phyloP scores from a whole-genome alignment of 305 asterid genomes.

The Plantago coronopus region DNA sequence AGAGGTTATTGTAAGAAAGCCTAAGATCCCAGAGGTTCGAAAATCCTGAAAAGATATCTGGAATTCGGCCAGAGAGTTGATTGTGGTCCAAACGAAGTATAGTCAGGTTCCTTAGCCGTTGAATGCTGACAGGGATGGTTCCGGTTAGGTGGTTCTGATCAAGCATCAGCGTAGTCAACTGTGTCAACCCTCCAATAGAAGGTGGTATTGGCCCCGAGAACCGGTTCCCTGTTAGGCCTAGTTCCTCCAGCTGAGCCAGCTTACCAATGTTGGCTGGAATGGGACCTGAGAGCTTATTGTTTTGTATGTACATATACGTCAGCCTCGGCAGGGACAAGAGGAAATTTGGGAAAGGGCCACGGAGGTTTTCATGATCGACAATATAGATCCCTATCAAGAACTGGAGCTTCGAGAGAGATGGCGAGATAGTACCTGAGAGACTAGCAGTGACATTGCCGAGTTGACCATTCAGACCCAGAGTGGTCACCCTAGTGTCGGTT shows the following conservation, averaged over 20 bases:
- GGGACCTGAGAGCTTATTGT: slow-evolving; percentile 53
- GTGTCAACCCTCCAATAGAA: slow-evolving; percentile 44
- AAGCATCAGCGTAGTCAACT: slow-evolving; percentile 44
- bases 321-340: slow-evolving; percentile 39
- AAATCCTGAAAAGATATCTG: slow-evolving; percentile 47
- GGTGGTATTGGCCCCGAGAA: slow-evolving; percentile 61
- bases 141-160: slow-evolving; percentile 58
- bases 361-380: slow-evolving; percentile 33
- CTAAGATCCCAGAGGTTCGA: slow-evolving; percentile 28
- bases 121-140: slow-evolving; percentile 38
- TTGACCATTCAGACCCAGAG: slow-evolving; percentile 29
- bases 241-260: slow-evolving; percentile 23
- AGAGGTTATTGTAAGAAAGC: slow-evolving; percentile 45
- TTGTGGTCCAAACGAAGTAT: slow-evolving; percentile 37
- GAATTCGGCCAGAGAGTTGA: slow-evolving; percentile 53
- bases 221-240: slow-evolving; percentile 50
- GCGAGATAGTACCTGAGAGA: slow-evolving; percentile 58
- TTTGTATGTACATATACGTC: slow-evolving; percentile 40
- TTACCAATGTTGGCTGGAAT: slow-evolving; percentile 45
- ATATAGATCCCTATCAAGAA: slow-evolving; percentile 38
- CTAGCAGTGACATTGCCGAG: slow-evolving; percentile 30
- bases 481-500: slow-evolving; percentile 42
- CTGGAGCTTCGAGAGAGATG: slow-evolving; percentile 58
- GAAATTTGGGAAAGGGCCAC: slow-evolving; percentile 54
- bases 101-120: slow-evolving; percentile 37